phyloP scores from a whole-genome alignment of 1,139 yeast genomes.

The Starmera stellimalicola region DNA sequence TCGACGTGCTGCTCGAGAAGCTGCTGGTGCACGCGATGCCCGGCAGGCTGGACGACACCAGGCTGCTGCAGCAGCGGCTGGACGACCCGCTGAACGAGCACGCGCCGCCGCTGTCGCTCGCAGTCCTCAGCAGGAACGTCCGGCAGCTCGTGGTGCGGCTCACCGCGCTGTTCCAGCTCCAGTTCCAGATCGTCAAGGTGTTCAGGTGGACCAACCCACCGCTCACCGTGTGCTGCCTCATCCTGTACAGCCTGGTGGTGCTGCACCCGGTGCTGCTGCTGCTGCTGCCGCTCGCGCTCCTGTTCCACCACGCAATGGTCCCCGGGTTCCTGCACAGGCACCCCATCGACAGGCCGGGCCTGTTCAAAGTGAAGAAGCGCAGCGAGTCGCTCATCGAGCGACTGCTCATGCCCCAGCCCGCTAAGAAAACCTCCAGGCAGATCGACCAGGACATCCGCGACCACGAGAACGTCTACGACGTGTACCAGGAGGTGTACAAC shows the following conservation, averaged over 20 bases:
- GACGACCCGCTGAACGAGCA: slow-evolving; percentile 36
- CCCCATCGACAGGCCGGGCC: slow-evolving; percentile 42
- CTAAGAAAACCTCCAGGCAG: no score
- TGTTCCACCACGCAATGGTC: slow-evolving; percentile 51
- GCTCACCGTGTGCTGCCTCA: slow-evolving; percentile 41
- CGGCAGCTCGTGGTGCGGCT: slow-evolving; percentile 42
- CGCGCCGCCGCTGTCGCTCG: slow-evolving; percentile 35
- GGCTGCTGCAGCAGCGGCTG: slow-evolving; percentile 33
- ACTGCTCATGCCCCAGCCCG: no score
- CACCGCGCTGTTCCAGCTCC: slow-evolving; percentile 43
- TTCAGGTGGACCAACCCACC: slow-evolving; percentile 58
- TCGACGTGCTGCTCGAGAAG: slow-evolving; percentile 48
- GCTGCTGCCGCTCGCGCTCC: slow-evolving; percentile 49
- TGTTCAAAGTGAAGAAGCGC: slow-evolving; percentile 34
- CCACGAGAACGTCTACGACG: no score
- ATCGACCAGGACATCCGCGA: no score
- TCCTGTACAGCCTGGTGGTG: slow-evolving; percentile 49
- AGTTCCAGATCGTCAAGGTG: slow-evolving; percentile 45
- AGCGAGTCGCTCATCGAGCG: no score
- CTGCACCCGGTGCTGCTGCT: slow-evolving; percentile 63
- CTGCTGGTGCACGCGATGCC: slow-evolving; percentile 40
- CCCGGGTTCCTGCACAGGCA: slow-evolving; percentile 70
- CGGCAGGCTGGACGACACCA: slow-evolving; percentile 36
- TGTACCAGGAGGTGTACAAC: slow-evolving; percentile 23
- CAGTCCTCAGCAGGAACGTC: slow-evolving; percentile 39